Evolutionary conservation across 2,329 filamentous ascomycete genomes (phyloP), one percentile per base, ranked within the genome.

Genomic region (Setomelanomma holmii): DNA sequence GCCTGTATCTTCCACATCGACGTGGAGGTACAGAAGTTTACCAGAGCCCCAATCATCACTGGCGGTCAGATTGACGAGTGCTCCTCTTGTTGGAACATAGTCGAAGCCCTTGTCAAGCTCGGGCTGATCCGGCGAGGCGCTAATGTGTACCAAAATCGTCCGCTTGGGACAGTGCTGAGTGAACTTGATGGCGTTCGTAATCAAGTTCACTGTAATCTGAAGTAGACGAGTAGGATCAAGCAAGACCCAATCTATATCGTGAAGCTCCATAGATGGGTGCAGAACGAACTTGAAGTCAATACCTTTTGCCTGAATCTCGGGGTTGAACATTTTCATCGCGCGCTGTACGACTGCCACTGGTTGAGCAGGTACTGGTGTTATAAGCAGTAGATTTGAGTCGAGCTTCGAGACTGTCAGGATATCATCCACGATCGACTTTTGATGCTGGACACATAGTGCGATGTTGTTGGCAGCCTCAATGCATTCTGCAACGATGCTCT

Each of bases 151-250:
- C 0, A 62, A 71, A 49, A 80, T 75, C 5, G 61, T 61, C 3
- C 76, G 71, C n/a, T 51, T 60, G 0, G 65, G 43, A 3, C 65
- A 62, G 38, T 70, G 64, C 27, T 75, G 68, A 0, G 77, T 80
- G 55, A 80, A 80, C 47, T 80, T 80, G 66, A 80, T 78, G 0
- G 76, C 73, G 42, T 79, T 79, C 7, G 77, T 79, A n/a, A 79
- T 68, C 1, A 80, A 65, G 23, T 75, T 75, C 22, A 75, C 64
- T 0, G 76, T 67, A 4, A 80, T 75, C 39, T 80, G 78, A 2
- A 79, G 63, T 3, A 79, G 50, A 24, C 78, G 67, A 42, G 66
- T 73, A 0, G 76, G 74, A 54, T 80, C 78, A 0, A 80, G 62
- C 14, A 76, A 60, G 1, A 78, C 71, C 69, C 73, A 76, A 27